A percentile compares a stretch with the other conserved stretches of the same genome.
phyloP scores from a whole-genome alignment of 1,284 basidiomycete genomes.

The Tilletia horrida region DNA sequence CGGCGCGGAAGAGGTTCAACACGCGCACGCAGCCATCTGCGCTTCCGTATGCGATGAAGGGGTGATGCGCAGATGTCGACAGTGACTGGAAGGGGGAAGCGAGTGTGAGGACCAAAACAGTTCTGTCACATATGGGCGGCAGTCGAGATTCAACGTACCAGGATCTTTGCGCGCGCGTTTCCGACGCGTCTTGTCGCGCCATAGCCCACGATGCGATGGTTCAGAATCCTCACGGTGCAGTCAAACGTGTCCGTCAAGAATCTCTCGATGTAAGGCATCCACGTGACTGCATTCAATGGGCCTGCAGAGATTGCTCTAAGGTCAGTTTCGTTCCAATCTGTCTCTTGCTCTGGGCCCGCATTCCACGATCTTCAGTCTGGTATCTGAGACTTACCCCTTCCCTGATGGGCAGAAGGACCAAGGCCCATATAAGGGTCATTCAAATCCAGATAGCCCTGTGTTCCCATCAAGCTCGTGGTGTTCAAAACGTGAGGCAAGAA shows the following conservation, averaged over 20 bases:
- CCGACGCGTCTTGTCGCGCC: neutral
- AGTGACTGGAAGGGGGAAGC: neutral
- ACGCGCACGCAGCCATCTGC: constrained; percentile 6
- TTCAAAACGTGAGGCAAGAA: neutral
- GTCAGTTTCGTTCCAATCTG: no score
- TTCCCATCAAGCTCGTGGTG: neutral
- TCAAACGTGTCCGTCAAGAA: neutral
- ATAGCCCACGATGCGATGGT: neutral
- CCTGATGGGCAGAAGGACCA: neutral
- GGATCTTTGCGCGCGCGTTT: neutral
- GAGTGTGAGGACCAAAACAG: neutral
- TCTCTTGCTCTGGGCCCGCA: no score
- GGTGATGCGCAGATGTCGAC: neutral
- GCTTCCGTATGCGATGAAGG: constrained; percentile 3
- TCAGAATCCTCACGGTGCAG: neutral
- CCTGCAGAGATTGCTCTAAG: neutral
- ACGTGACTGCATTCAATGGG: neutral
- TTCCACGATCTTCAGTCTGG: neutral
- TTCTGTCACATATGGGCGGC: neutral
- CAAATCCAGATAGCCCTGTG: neutral
- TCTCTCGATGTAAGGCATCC: neutral
- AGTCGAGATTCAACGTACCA: neutral
- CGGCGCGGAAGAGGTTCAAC: neutral
- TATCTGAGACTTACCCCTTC: neutral
- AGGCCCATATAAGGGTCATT: constrained; percentile 4